Evolutionary conservation across 805 yeast species (phyloP).

Genomic region (Starmera quercuum): DNA sequence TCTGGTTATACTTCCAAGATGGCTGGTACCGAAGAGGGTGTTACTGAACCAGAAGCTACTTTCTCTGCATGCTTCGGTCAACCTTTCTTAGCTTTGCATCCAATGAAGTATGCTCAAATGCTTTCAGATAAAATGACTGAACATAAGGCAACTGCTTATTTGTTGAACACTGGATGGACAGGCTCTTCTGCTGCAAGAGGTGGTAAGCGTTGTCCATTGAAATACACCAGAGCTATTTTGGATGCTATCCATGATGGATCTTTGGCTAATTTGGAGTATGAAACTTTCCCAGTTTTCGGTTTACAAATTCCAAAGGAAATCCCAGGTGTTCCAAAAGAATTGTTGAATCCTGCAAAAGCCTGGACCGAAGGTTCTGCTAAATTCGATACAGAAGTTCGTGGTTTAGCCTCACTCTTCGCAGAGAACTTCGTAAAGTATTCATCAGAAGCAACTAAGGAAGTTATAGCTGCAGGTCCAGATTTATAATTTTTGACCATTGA

Average conservation of each 20-base stretch:
- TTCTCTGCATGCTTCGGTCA: conserved; percentile 99
- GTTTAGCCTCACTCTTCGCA: conserved; percentile 69
- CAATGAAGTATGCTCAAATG: conserved; percentile 96
- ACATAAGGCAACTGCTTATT: conserved; percentile 91
- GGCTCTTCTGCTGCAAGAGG: conserved; percentile 90
- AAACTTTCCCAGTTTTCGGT: conserved; percentile 79
- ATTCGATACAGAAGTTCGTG: conserved; percentile 46
- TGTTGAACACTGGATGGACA: conserved; percentile 97
- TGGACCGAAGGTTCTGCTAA: conserved; percentile 60
- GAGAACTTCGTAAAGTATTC: conserved; percentile 85
- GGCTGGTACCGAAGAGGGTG: conserved; percentile 99
- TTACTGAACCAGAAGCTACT: conserved; percentile 96
- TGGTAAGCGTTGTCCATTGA: conserved; percentile 95
- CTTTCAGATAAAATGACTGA: conserved; percentile 84
- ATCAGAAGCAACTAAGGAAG: conserved; percentile 77
- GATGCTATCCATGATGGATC: conserved; percentile 93
- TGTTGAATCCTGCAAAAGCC: conserved; percentile 79
- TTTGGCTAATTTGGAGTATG: conserved; percentile 72
- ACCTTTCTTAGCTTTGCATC: conserved; percentile 96
- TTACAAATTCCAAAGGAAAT: conserved; percentile 78
- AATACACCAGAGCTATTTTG: conserved; percentile 93
- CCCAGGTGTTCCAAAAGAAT: conserved; percentile 67
- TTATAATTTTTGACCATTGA: conserved; percentile 1
- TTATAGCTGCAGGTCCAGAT: conserved; percentile 87
- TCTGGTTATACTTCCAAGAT: conserved; percentile 98